Conservation (phyloP, 257 asterid genomes). For the Scutellaria baicalensis region DNA sequence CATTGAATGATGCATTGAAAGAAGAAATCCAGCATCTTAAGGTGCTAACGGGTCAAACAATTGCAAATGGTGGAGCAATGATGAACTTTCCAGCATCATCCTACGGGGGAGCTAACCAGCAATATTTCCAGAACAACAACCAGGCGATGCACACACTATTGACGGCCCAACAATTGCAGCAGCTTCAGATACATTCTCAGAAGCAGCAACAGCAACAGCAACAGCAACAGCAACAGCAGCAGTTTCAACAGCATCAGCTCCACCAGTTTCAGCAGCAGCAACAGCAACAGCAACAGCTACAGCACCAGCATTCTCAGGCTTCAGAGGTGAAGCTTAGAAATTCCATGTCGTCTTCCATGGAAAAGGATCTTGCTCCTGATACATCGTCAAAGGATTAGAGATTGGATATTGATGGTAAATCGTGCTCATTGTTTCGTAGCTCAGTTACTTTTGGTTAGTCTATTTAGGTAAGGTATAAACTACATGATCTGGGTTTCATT, state of each 20-base stretch:
- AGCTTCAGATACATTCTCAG: conserved; percentile 81
- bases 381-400: conserved; percentile 33
- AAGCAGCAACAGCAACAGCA: too few species aligned
- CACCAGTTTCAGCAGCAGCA: conserved; percentile 48
- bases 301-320: conserved; percentile 38
- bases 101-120: conserved; percentile 41
- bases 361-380: conserved; percentile 34
- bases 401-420: conserved; percentile 8
- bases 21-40: conserved; percentile 88
- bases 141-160: conserved; percentile 54
- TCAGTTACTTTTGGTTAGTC: conserved; percentile 16
- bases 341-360: conserved; percentile 31
- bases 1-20: conserved; percentile 79
- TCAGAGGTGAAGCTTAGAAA: conserved; percentile 46
- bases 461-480: conserved; percentile 12
- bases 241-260: conserved; percentile 14
- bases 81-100: conserved; percentile 61
- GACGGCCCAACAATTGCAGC: conserved; percentile 87
- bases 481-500: conserved; percentile 22
- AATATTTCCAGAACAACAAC: conserved; percentile 50
- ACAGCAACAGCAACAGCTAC: conserved; percentile 33
- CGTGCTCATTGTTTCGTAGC: conserved; percentile 15
- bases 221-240: conserved; percentile 30
- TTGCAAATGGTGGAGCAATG: conserved; percentile 66
- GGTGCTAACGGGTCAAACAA: conserved; percentile 65